Percentiles rank a stretch among this genome's conserved stretches.
These are phyloP conservation scores for Cordyceps tenuipes DNA, from an alignment of 2,329 filamentous ascomycete species.

Conservation along the genomic window DNA sequence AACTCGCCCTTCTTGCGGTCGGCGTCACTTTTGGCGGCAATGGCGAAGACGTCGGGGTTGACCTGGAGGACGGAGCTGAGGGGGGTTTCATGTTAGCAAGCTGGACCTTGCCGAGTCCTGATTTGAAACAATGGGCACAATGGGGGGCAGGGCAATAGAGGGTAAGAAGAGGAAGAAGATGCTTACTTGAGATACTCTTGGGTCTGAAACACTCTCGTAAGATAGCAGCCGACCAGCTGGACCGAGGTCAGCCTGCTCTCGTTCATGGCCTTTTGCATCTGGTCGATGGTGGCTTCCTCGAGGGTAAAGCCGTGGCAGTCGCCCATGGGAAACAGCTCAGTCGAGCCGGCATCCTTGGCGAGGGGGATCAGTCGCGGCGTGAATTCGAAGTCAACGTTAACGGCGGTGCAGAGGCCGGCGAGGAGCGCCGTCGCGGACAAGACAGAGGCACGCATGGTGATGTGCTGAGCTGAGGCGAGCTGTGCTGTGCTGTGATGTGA, in stretches of 20 bases:
- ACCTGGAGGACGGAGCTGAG: constrained; percentile 51
- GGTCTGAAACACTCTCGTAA: constrained; percentile 52
- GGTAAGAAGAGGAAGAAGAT: too few relatives aligned
- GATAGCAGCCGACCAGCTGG: constrained; percentile 54
- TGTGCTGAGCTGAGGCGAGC: too few relatives aligned
- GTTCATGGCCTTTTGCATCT: constrained; percentile 52
- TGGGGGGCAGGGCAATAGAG: too few relatives aligned
- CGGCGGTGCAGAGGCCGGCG: background rate
- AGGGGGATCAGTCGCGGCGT: constrained; percentile 27
- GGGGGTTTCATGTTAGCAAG: background rate
- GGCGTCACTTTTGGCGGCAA: constrained; percentile 51
- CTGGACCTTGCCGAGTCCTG: too few relatives aligned
- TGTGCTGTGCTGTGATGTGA: too few relatives aligned
- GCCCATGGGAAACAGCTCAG: constrained; percentile 51
- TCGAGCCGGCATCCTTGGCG: constrained; percentile 27
- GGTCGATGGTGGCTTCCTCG: constrained; percentile 62
- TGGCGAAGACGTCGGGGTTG: constrained; percentile 58
- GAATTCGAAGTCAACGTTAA: constrained; percentile 12
- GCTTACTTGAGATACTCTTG: constrained; percentile 55
- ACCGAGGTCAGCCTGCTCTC: constrained; percentile 47
- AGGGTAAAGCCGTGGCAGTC: constrained; percentile 51
- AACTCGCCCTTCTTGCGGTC: constrained; percentile 49
- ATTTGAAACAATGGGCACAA: too few relatives aligned
- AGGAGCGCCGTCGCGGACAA: constrained; percentile 6
- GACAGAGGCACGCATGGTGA: constrained; percentile 4